Conservation (phyloP, 2,329 filamentous ascomycete genomes). For the Aspergillus brasiliensis region DNA sequence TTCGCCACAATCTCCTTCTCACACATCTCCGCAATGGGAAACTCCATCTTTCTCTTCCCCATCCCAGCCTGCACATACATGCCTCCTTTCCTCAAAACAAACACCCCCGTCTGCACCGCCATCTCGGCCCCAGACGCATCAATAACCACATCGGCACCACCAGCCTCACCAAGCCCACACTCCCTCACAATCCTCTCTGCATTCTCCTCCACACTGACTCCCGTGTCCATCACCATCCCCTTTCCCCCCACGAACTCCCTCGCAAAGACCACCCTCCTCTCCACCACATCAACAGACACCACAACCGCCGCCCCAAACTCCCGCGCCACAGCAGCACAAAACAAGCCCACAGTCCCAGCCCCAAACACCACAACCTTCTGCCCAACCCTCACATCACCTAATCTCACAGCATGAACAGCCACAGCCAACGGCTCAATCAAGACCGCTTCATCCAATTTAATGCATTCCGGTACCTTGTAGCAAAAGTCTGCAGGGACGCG, state of each 20-base stretch:
- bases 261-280: not conserved
- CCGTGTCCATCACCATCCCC: not conserved
- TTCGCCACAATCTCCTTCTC: constrained; percentile 35
- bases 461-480: constrained; percentile 39
- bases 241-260: not conserved
- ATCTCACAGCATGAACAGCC: constrained; percentile 49
- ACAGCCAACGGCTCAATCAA: constrained; percentile 54
- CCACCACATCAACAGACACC: constrained; percentile 46
- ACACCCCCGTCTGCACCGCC: constrained; percentile 46
- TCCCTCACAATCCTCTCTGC: not conserved
- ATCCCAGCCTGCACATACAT: constrained; percentile 36
- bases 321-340: constrained; percentile 79
- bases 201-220: not conserved
- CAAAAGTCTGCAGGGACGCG: constrained; percentile 42
- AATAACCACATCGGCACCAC: constrained; percentile 31
- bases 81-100: constrained; percentile 30
- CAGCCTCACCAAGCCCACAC: not conserved
- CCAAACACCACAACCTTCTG: constrained; percentile 59
- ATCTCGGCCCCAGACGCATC: constrained; percentile 45
- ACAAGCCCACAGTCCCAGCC: constrained; percentile 78
- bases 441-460: constrained; percentile 47
- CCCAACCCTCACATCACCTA: constrained; percentile 43
- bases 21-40: constrained; percentile 35
- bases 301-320: constrained; percentile 78
- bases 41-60: constrained; percentile 39